Base-by-base conservation (phyloP, 1,139 yeast species). In the Debaryomycetaceae sp. region DNA sequence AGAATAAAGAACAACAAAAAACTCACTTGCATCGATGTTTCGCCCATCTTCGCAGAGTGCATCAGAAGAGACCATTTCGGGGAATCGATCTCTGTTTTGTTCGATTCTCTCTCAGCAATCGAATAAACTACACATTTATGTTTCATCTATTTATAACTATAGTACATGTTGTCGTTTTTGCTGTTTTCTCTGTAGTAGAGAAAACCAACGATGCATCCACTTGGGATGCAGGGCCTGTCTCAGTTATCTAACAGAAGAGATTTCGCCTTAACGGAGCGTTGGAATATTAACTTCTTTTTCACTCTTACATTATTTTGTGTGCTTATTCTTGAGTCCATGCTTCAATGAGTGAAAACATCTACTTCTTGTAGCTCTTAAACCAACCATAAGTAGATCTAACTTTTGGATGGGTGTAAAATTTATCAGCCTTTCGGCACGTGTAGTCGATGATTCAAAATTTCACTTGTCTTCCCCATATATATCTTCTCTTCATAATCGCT, bases 1-100 rank as follows among this genome's bases (percentile, higher is more conserved):
- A 73, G 78, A 51, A 71, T 79, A 40, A 74, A 72, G 39, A 71
- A 68, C 38, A 75, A 80, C 46, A 66, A 75, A 43, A 88, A 89
- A 59, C 75, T 94, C 55, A 82, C 82, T 9, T 86, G 88, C 37
- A 92, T 94, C 55, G 98, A 94, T 59, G 94, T 94, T 37, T 86
- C 96, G 40, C 85, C 95, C 18, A 91, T 92, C 41, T 86, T 94
- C 59, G 98, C 98, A 29, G 99, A 94, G 69, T 92, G 98, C 66
- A 92, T 94, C 48, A 82, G 99, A 70, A 85, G 99, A 70, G 96
- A 92, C 61, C 98, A 94, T 63, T 91, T 91, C 55, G 98, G 98
- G 59, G 98, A 91, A 68, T 84, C 95, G 48, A 91, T 91, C 48
- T 86, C 95, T 29, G 96, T 89, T 30, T 70, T 91, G 53, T 91